A percentile compares a stretch with the other conserved stretches of the same genome.
Conservation (phyloP, 352 stramenopile species). For the Phytopythium helicoides region DNA sequence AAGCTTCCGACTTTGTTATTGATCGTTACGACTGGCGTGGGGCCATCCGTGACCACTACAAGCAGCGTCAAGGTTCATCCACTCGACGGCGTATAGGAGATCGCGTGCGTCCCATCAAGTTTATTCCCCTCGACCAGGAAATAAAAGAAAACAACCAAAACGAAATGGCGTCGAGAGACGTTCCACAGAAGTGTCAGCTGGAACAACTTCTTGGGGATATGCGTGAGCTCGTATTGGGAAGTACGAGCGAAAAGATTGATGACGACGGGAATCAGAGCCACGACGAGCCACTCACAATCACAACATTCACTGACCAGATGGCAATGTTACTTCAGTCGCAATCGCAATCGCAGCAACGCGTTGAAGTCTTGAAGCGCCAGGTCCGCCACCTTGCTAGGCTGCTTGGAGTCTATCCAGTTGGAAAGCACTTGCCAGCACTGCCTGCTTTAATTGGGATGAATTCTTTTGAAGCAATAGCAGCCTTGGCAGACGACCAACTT, state of each 20-base stretch:
- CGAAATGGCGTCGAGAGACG: neutral
- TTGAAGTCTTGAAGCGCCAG: constrained; percentile 15
- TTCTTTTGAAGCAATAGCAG: neutral
- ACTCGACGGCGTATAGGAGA: no score
- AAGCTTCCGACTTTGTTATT: no score
- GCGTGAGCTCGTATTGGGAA: neutral
- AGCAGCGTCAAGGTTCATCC: no score
- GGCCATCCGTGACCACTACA: no score
- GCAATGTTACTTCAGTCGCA: constrained; percentile 11
- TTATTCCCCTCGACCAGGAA: neutral
- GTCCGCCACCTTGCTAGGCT: constrained; percentile 18
- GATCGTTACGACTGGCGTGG: no score
- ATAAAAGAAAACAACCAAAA: neutral
- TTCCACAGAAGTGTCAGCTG: neutral
- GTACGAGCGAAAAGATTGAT: neutral
- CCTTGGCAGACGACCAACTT: constrained; percentile 7
- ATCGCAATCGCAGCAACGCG: constrained; percentile 10
- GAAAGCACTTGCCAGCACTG: constrained; percentile 4
- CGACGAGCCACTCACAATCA: neutral
- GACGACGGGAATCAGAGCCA: neutral
- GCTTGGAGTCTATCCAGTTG: constrained; percentile 2
- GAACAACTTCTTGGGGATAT: constrained; percentile 3
- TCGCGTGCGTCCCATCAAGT: no score
- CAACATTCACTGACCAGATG: constrained; percentile 11
- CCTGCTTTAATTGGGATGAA: neutral